Conservation (phyloP, 495 filamentous ascomycete genomes). For the Aspergillus baeticus region DNA sequence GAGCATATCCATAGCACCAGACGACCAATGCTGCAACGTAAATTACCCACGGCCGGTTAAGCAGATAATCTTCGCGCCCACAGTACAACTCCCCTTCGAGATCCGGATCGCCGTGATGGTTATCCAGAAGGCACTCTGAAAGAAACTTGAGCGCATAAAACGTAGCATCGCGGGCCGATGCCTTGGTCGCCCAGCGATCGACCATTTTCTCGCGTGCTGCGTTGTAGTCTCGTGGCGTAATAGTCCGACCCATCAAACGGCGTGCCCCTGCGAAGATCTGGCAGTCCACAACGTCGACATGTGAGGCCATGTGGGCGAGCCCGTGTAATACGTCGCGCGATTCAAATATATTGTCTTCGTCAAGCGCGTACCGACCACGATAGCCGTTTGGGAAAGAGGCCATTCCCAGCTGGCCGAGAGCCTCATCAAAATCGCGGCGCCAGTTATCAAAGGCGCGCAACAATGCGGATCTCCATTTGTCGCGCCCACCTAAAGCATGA, state of each 20-base stretch:
- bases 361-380: conserved; percentile 42
- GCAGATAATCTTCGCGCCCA: conserved; percentile 83
- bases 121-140: conserved; percentile 68
- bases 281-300: conserved; percentile 96
- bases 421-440: conserved; percentile 90
- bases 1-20: conserved; percentile 91
- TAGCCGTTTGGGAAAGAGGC: conserved; percentile 37
- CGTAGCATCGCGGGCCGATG: conserved; percentile 86
- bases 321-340: conserved; percentile 87
- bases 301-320: conserved; percentile 96
- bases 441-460: conserved; percentile 92
- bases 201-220: conserved; percentile 83
- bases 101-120: conserved; percentile 27
- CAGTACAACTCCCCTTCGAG: conserved; percentile 53
- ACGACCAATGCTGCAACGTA: conserved; percentile 91
- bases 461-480: conserved; percentile 88
- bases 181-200: conserved; percentile 86
- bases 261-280: conserved; percentile 91
- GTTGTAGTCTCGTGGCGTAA: conserved; percentile 76
- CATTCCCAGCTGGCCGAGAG: conserved; percentile 54
- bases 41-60: conserved; percentile 96
- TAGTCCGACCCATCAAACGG: conserved; percentile 79
- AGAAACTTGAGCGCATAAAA: conserved; percentile 93
- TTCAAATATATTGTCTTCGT: conserved; percentile 81
- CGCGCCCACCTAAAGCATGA: conserved; percentile 80